phyloP scores from a whole-genome alignment of 306 rosid species.

The Biancaea sappan region DNA sequence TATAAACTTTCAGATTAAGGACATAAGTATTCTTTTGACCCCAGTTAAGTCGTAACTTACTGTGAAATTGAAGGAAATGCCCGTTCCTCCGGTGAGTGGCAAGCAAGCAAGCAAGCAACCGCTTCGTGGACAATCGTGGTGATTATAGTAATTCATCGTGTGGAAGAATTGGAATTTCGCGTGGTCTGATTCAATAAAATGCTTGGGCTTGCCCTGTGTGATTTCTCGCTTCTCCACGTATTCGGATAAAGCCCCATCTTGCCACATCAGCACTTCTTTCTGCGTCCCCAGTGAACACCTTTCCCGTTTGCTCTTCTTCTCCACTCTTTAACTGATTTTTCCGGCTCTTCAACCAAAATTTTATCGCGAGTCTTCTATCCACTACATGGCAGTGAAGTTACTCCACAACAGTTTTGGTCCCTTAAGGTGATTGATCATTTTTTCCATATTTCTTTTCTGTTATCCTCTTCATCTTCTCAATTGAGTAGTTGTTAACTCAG shows the following conservation, averaged over 20 bases:
- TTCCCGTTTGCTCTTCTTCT: not conserved
- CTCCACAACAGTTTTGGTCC: constrained; percentile 50
- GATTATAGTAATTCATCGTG: no score
- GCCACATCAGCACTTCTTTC: constrained; percentile 41
- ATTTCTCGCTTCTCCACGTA: constrained; percentile 43
- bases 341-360: constrained; percentile 6
- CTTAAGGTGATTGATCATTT: constrained; percentile 56
- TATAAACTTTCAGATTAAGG: no score
- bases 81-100: no score
- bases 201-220: constrained; percentile 14
- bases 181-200: not conserved
- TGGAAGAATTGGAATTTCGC: not conserved
- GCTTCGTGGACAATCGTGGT: no score
- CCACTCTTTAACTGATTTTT: constrained; percentile 1
- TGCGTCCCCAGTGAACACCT: not conserved
- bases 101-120: no score
- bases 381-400: constrained; percentile 64
- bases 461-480: not conserved
- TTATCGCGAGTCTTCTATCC: constrained; percentile 19
- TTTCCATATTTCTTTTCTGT: not conserved
- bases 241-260: constrained; percentile 38
- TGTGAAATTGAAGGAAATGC: no score
- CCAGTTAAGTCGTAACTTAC: no score
- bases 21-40: no score
- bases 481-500: not conserved